These are phyloP conservation scores for Fusarium kyushuense DNA, from an alignment of 2,329 filamentous ascomycete genomes.

Conservation along the genomic window DNA sequence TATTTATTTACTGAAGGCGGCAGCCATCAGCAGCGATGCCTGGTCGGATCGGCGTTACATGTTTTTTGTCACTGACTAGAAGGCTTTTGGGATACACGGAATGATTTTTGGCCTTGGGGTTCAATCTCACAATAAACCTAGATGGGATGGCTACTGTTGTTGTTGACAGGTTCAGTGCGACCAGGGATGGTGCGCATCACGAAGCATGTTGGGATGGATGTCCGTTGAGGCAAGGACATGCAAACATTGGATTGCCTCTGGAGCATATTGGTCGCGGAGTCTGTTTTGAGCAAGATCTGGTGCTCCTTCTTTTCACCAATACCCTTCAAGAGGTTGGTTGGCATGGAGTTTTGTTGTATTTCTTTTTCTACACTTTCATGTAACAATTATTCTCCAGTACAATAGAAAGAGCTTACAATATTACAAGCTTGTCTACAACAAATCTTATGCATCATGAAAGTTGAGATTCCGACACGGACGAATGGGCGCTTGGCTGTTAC, in stretches of 20 bases:
- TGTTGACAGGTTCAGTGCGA: constrained; percentile 26
- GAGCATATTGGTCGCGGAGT: constrained; percentile 29
- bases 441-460: constrained; percentile 8
- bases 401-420: constrained; percentile 16
- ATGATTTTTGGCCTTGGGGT: constrained; percentile 28
- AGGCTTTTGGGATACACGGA: constrained; percentile 21
- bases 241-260: constrained; percentile 21
- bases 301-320: constrained; percentile 30
- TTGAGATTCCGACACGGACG: constrained; percentile 1
- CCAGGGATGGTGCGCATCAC: constrained; percentile 38
- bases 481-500: background rate
- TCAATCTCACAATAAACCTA: constrained; percentile 31
- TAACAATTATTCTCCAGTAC: constrained; percentile 15
- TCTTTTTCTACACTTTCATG: constrained; percentile 8
- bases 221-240: constrained; percentile 26
- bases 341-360: constrained; percentile 22
- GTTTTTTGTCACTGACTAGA: constrained; percentile 22
- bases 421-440: constrained; percentile 2
- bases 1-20: constrained; percentile 23
- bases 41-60: constrained; percentile 41
- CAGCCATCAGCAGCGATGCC: constrained; percentile 38
- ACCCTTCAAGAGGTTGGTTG: constrained; percentile 28
- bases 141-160: constrained; percentile 29
- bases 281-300: constrained; percentile 18
- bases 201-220: constrained; percentile 40